Evolutionary conservation across 495 filamentous ascomycete species (phyloP).

Genomic region (Penicillium turbatum): DNA sequence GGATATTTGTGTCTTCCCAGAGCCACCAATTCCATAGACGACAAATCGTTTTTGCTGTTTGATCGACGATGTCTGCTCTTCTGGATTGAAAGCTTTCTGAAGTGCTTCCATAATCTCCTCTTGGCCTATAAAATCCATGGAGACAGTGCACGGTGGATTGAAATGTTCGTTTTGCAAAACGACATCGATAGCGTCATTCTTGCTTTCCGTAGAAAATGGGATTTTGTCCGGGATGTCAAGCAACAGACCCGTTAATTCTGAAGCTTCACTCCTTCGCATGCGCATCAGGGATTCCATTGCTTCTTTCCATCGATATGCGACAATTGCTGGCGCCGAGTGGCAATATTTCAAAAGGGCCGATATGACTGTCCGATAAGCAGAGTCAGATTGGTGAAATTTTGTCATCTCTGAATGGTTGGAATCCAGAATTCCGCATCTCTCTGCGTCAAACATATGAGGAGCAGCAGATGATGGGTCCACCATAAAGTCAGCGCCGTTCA

Average conservation of each 20-base stretch:
- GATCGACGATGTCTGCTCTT: not conserved
- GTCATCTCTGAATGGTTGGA: slow-evolving; percentile 2
- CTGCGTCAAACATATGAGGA: not conserved
- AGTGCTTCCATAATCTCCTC: not conserved
- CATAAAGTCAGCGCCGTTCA: not conserved
- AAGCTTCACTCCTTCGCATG: not conserved
- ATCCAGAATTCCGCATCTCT: not conserved
- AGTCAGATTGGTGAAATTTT: not conserved
- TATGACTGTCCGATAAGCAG: slow-evolving; percentile 1
- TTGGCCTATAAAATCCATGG: not conserved
- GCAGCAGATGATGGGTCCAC: not conserved
- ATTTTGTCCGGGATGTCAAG: slow-evolving; percentile 1
- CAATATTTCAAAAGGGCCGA: not conserved
- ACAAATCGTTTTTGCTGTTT: not conserved
- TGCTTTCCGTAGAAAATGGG: not conserved
- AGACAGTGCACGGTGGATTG: not conserved
- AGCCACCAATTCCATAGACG: not conserved
- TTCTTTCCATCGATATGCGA: slow-evolving; percentile 1
- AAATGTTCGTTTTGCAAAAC: not conserved
- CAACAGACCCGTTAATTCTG: not conserved
- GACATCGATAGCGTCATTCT: not conserved
- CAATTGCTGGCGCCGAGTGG: not conserved
- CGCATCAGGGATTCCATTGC: not conserved
- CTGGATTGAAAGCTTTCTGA: not conserved
- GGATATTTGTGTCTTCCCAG: not conserved